phyloP scores from a whole-genome alignment of 805 yeast genomes.

The Limtongia smithiae region DNA sequence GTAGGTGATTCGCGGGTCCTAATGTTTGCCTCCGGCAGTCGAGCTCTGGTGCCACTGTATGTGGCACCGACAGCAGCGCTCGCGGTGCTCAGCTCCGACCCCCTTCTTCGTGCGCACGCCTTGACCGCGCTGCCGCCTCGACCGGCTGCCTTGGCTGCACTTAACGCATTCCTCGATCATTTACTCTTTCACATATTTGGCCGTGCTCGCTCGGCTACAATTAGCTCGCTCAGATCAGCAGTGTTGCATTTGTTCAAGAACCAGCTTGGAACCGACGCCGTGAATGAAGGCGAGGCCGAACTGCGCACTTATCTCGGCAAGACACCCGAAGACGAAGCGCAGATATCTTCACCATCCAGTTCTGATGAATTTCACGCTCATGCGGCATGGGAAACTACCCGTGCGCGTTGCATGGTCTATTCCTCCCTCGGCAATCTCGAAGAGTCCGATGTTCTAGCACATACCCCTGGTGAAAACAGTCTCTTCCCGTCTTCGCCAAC shows the following conservation, averaged over 20 bases:
- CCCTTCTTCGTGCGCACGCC: slow-evolving; percentile 3
- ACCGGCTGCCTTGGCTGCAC: not conserved
- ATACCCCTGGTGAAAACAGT: slow-evolving; percentile 6
- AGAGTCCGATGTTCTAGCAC: slow-evolving; percentile 13
- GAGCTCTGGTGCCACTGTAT: slow-evolving; percentile 1
- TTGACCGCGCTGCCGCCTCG: slow-evolving; percentile 6
- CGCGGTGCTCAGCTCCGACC: slow-evolving; percentile 12
- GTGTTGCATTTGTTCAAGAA: slow-evolving; percentile 3
- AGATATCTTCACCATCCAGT: not conserved
- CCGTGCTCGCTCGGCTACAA: slow-evolving; percentile 7
- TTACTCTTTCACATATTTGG: slow-evolving; percentile 3
- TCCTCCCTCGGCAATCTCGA: slow-evolving; percentile 20
- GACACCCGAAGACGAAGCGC: slow-evolving; percentile 4
- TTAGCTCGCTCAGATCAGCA: slow-evolving; percentile 5
- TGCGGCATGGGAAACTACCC: slow-evolving; percentile 13
- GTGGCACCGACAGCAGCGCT: slow-evolving; percentile 4
- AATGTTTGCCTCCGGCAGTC: not conserved
- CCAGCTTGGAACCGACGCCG: slow-evolving; percentile 17
- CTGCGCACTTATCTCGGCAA: slow-evolving; percentile 5
- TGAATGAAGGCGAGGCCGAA: slow-evolving; percentile 15
- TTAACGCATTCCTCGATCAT: slow-evolving; percentile 13
- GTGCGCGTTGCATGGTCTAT: slow-evolving; percentile 18
- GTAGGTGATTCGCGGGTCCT: not conserved
- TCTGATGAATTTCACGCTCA: slow-evolving; percentile 4
- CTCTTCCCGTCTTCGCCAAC: not conserved